Percentiles rank a stretch among this genome's conserved stretches.
Evolutionary conservation across 306 rosid species (phyloP).

Genomic region (Cajanus cajan): DNA sequence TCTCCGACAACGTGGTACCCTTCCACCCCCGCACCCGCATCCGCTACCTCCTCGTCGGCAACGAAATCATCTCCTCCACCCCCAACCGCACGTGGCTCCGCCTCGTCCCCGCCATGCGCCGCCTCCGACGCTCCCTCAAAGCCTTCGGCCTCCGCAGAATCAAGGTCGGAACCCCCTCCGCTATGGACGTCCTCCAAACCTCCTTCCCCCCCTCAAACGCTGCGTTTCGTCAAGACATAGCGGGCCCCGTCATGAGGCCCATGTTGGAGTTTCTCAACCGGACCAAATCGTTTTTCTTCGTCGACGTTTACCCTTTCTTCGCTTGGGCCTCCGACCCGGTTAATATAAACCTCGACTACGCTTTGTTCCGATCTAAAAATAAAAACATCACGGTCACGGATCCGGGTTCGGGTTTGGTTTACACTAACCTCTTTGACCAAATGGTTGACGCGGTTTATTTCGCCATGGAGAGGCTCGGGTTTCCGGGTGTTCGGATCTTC

Average conservation of each 20-base stretch:
- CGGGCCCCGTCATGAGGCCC: constrained; percentile 49
- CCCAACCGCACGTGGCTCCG: constrained; percentile 32
- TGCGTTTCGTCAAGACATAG: constrained; percentile 55
- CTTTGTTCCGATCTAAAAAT: constrained; percentile 46
- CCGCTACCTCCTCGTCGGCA: constrained; percentile 77
- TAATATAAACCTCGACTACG: constrained; percentile 55
- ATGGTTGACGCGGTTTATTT: constrained; percentile 77
- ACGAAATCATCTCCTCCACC: constrained; percentile 50
- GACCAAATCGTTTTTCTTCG: constrained; percentile 74
- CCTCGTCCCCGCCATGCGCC: constrained; percentile 68
- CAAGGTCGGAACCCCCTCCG: constrained; percentile 68
- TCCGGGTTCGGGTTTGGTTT: constrained; percentile 58
- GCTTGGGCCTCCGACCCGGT: constrained; percentile 57
- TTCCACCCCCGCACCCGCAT: constrained; percentile 52
- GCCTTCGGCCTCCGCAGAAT: constrained; percentile 40
- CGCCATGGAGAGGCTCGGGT: constrained; percentile 69
- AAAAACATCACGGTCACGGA: constrained; percentile 50
- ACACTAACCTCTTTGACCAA: constrained; percentile 69
- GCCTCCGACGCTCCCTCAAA: constrained; percentile 44
- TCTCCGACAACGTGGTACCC: constrained; percentile 47
- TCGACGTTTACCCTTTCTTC: constrained; percentile 69
- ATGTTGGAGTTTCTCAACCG: constrained; percentile 55
- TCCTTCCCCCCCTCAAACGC: constrained; percentile 81
- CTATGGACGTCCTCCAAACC: constrained; percentile 57
- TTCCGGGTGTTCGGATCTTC: constrained; percentile 54